These are phyloP conservation scores for Limnanthes douglasii DNA, from an alignment of 345 rosid genomes.

Conservation along the genomic window DNA sequence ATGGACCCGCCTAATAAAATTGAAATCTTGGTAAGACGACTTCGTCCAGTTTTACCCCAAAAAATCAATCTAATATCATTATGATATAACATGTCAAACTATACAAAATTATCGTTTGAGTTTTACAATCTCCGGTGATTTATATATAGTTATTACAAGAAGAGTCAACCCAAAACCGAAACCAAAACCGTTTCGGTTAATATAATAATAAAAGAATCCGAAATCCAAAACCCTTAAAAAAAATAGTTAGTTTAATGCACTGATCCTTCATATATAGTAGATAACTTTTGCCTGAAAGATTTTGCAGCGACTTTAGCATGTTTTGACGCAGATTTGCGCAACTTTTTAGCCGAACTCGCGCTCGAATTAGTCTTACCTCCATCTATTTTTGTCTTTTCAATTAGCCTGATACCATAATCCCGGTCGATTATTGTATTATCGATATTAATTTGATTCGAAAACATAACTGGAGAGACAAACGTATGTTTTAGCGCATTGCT, in stretches of 20 bases:
- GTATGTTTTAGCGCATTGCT: slow-evolving; percentile 26
- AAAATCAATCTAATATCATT: too few relatives aligned
- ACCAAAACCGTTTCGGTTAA: too few relatives aligned
- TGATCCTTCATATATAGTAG: slow-evolving; percentile 61
- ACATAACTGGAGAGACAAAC: slow-evolving; percentile 31
- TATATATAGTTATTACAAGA: too few relatives aligned
- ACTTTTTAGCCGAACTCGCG: slow-evolving; percentile 35
- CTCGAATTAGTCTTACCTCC: slow-evolving; percentile 15
- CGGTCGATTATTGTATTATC: not conserved
- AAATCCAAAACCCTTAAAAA: too few relatives aligned
- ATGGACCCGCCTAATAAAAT: too few relatives aligned
- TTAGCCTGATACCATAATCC: not conserved
- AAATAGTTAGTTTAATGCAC: slow-evolving; percentile 19
- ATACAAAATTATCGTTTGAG: too few relatives aligned
- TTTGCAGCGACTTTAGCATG: slow-evolving; percentile 59
- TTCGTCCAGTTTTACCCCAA: too few relatives aligned
- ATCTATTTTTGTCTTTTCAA: not conserved
- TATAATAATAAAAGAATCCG: too few relatives aligned
- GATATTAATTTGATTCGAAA: slow-evolving; percentile 5
- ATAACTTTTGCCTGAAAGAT: slow-evolving; percentile 46
- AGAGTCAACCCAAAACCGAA: too few relatives aligned
- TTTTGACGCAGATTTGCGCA: slow-evolving; percentile 37
- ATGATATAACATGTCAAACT: too few relatives aligned
- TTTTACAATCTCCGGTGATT: too few relatives aligned
- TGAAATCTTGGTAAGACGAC: too few relatives aligned